Percentiles rank a stretch among this genome's conserved stretches.
phyloP scores from a whole-genome alignment of 83 land plant species.

The Picea engelmannii region DNA sequence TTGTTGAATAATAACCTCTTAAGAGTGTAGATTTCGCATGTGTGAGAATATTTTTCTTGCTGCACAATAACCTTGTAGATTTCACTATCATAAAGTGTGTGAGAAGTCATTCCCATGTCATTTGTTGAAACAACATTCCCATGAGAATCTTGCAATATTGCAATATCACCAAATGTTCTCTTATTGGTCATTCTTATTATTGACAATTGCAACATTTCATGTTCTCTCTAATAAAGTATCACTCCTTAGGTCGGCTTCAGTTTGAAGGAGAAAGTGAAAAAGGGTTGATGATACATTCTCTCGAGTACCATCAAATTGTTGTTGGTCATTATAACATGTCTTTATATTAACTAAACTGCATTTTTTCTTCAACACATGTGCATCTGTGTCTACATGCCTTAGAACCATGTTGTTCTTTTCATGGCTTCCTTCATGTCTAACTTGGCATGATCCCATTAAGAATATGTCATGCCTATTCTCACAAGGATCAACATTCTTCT shows the following conservation, averaged over 20 bases:
- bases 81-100: no score
- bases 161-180: no score
- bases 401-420: not conserved
- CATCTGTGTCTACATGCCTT: not conserved
- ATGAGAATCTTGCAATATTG: no score
- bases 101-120: no score
- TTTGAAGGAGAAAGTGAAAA: not conserved
- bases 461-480: not conserved
- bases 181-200: not conserved
- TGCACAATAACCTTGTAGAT: no score
- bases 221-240: slow-evolving; percentile 10
- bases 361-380: not conserved
- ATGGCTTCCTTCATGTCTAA: not conserved
- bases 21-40: no score
- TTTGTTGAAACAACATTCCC: no score
- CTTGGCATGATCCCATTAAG: not conserved
- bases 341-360: no score
- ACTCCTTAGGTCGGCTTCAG: not conserved
- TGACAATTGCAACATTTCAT: not conserved
- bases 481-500: slow-evolving; percentile 1
- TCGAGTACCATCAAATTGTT: slow-evolving; percentile 4
- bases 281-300: not conserved
- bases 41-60: no score
- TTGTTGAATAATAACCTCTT: no score
- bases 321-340: not conserved